Base-by-base conservation (phyloP, 1,284 basidiomycete species). In the Ustanciosporium gigantosporum region DNA sequence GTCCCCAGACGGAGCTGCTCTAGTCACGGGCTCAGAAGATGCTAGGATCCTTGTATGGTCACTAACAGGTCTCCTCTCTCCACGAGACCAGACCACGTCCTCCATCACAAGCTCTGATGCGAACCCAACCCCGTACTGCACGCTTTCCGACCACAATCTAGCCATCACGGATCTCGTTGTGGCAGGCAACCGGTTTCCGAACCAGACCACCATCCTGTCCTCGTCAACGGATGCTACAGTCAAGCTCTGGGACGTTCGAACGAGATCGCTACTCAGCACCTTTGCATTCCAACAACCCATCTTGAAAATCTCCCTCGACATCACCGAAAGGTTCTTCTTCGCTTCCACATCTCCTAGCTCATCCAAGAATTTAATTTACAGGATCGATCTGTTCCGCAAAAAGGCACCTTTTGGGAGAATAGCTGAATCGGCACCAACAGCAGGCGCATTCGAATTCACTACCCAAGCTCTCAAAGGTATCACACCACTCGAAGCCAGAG, bases 21-120 rank as follows among this genome's bases (percentile, higher is more conserved):
- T 98, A 43, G 76, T 96, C 9, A 89, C 90, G 17, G 90, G 87
- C 8, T 91, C 90, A 31, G 88, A 93, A 52, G 94, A 98, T 75
- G 89, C 91, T 17, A 85, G 87, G 17, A 84, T 91, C 25, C 87
- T 86, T 76, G 87, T 96, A 36, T 97, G 92, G 90, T 87, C 88
- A 57, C 83, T 95, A 55, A 85, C 90, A 37, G 88, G 87, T 87
- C 88, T 72, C 75, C 84, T 83, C 39, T 53, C 75, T 44, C 66
- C 76, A 67, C 46, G 53, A 45, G 50, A 68, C 37, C 61, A 46
- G 41, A 62, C 48, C 46, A 51, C 56, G 36, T 61, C 53, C 13
- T 43, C 55, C 36, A 49, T 59, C 27, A 53, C 62, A 43, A 44
- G 67, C 56, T 45, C 59, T 20, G 56, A 70, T 32, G 52, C 69